These are phyloP conservation scores for Aspergillus awamori DNA, from an alignment of 2,329 filamentous ascomycete genomes.

Conservation along the genomic window DNA sequence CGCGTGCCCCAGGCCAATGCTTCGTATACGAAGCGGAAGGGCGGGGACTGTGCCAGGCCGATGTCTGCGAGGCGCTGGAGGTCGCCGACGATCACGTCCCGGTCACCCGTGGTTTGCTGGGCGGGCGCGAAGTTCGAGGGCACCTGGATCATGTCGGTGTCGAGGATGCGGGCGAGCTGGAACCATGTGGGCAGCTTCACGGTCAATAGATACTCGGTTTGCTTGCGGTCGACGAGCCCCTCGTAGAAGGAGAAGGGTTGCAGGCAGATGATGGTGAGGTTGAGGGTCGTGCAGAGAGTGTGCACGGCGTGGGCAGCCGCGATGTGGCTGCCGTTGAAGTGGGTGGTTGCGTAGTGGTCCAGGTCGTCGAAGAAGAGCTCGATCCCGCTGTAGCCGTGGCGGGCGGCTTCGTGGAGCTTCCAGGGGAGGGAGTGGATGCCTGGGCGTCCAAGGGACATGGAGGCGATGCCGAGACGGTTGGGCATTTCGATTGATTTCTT, in stretches of 20 bases:
- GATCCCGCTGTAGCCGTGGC: constrained; percentile 38
- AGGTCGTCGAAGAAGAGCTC: constrained; percentile 43
- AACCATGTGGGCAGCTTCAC: constrained; percentile 71
- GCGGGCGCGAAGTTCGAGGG: constrained; percentile 67
- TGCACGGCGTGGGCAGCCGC: constrained; percentile 48
- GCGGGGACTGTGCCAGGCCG: constrained; percentile 59
- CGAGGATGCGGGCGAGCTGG: constrained; percentile 62
- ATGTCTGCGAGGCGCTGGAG: constrained; percentile 68
- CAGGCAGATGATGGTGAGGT: constrained; percentile 54
- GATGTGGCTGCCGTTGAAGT: constrained; percentile 27
- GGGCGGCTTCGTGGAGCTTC: constrained; percentile 70
- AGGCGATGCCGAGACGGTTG: constrained; percentile 65
- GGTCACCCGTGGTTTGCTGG: constrained; percentile 51
- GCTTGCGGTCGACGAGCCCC: constrained; percentile 65
- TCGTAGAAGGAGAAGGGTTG: constrained; percentile 81
- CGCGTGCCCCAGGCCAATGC: constrained; percentile 72
- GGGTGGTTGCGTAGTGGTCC: constrained; percentile 31
- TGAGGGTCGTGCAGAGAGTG: constrained; percentile 45
- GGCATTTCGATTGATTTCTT: constrained; percentile 22
- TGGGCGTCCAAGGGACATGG: constrained; percentile 75
- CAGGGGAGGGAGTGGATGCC: constrained; percentile 68
- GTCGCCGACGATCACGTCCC: constrained; percentile 63
- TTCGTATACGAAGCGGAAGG: constrained; percentile 73
- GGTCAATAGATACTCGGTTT: constrained; percentile 60
- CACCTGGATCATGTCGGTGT: constrained; percentile 73